Base-by-base conservation (phyloP, 768 basidiomycete species). In the Atractiella rhizophila region DNA sequence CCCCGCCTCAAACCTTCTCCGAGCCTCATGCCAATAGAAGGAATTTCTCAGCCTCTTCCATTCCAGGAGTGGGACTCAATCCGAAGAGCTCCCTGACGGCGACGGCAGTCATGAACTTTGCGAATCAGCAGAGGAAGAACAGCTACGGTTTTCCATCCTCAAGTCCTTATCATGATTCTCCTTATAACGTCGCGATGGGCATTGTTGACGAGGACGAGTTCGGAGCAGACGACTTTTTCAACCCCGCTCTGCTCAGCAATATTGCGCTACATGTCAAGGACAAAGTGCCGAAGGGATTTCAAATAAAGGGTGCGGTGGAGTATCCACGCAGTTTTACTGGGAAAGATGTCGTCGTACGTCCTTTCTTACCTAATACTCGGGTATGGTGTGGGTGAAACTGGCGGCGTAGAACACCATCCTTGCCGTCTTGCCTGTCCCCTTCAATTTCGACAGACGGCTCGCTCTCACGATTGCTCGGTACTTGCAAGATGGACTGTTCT, bases 321-420 rank as follows among this genome's bases (percentile, higher is more conserved):
- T 88, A 88, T 56, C 77, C 75, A 4, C 65, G 71, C 4, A 76
- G 80, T 18, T 94, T 96, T 51, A 94, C 88, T 3, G 88, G 88
- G 5, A 80, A 79, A 53, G 83, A 94, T 52, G 72, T 88, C 27
- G 82, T 96, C 48, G 78, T n/a, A n/a, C n/a, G n/a, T n/a, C n/a
- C n/a, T n/a, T n/a, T n/a, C n/a, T 85, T 61, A 53, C 18, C 31
- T n/a, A 29, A 27, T 20, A 10, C 3, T 24, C 28, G 2, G 4
- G 35, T n/a, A 15, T 9, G 7, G 19, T 13, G 4, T 27, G 15
- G 28, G 6, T 7, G 11, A 25, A 37, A 28, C n/a, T n/a, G n/a
- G n/a, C n/a, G n/a, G n/a, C n/a, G n/a, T n/a, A n/a, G n/a, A n/a
- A 40, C 5, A 49, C 42, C 5, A 24, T 51, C 16, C 12, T 40